Conservation (phyloP, 1,284 basidiomycete genomes). For the Ganoderma lingzhi region DNA sequence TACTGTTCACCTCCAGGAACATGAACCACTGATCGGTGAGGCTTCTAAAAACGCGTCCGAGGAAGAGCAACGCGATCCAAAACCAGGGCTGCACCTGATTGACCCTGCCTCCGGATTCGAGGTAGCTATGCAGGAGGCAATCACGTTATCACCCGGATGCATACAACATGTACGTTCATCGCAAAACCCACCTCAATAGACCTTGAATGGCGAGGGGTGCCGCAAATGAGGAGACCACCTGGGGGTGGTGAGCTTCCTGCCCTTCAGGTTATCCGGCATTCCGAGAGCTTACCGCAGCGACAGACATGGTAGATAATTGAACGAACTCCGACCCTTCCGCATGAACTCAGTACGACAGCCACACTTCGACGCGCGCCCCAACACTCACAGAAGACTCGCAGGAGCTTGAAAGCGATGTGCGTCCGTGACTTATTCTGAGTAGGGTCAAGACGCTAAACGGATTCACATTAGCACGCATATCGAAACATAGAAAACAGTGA, state of each 20-base stretch:
- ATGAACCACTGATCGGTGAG: conserved; percentile 53
- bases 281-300: conserved; percentile 18
- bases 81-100: conserved; percentile 57
- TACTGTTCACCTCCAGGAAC: conserved; percentile 30
- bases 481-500: background rate
- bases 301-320: conserved; percentile 34
- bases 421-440: conserved; percentile 33
- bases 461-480: background rate
- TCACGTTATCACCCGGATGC: background rate
- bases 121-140: conserved; percentile 42
- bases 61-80: conserved; percentile 70
- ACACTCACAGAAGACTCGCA: conserved; percentile 38
- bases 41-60: conserved; percentile 58
- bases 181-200: conserved; percentile 24
- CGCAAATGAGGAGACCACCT: conserved; percentile 43
- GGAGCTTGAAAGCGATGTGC: conserved; percentile 40
- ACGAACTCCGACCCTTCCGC: conserved; percentile 35
- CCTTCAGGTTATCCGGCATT: background rate
- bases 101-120: conserved; percentile 51
- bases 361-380: conserved; percentile 18
- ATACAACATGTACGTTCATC: background rate
- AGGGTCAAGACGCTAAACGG: conserved; percentile 42
- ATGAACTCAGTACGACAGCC: background rate
- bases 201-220: conserved; percentile 56
- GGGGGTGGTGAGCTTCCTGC: background rate